Conservation (phyloP, 495 filamentous ascomycete species). For the Lindgomyces ingoldianus region DNA sequence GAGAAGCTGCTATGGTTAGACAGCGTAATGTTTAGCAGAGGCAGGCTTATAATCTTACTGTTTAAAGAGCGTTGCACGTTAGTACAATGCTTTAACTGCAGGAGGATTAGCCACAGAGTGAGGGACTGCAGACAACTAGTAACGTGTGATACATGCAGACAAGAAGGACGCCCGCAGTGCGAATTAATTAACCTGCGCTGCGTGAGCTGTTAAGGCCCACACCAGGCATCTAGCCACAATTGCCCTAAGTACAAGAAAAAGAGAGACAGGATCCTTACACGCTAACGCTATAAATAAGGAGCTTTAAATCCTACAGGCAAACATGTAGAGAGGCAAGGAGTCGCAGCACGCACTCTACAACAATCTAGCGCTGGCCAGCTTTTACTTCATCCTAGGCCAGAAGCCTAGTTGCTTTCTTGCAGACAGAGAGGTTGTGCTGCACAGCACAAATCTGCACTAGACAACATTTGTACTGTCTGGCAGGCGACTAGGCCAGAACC, state of each 20-base stretch:
- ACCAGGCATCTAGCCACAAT: slow-evolving; percentile 15
- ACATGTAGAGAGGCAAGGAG: slow-evolving; percentile 22
- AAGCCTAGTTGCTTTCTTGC: slow-evolving; percentile 24
- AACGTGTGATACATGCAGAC: slow-evolving; percentile 25
- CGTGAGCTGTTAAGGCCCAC: slow-evolving; percentile 21
- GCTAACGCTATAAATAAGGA: slow-evolving; percentile 18
- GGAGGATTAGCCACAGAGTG: slow-evolving; percentile 20
- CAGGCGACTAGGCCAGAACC: too few species aligned
- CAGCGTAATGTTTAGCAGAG: slow-evolving; percentile 22
- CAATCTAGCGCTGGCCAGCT: slow-evolving; percentile 16
- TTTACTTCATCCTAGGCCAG: slow-evolving; percentile 31
- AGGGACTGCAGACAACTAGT: slow-evolving; percentile 24
- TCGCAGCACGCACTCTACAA: slow-evolving; percentile 23
- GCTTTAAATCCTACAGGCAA: slow-evolving; percentile 22
- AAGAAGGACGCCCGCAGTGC: slow-evolving; percentile 27
- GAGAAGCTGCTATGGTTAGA: slow-evolving; percentile 28
- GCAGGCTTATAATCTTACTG: slow-evolving; percentile 13
- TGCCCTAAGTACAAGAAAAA: slow-evolving; percentile 27
- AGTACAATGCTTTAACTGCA: slow-evolving; percentile 27
- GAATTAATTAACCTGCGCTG: slow-evolving; percentile 20
- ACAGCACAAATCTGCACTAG: slow-evolving; percentile 20
- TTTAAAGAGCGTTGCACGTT: slow-evolving; percentile 26
- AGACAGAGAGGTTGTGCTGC: slow-evolving; percentile 22
- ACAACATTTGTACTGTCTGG: slow-evolving; percentile 23
- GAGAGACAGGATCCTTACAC: slow-evolving; percentile 12